A percentile compares a stretch with the other conserved stretches of the same genome.
These are phyloP conservation scores for Rhizopogon vesiculosus DNA, from an alignment of 768 basidiomycete species.

Conservation along the genomic window DNA sequence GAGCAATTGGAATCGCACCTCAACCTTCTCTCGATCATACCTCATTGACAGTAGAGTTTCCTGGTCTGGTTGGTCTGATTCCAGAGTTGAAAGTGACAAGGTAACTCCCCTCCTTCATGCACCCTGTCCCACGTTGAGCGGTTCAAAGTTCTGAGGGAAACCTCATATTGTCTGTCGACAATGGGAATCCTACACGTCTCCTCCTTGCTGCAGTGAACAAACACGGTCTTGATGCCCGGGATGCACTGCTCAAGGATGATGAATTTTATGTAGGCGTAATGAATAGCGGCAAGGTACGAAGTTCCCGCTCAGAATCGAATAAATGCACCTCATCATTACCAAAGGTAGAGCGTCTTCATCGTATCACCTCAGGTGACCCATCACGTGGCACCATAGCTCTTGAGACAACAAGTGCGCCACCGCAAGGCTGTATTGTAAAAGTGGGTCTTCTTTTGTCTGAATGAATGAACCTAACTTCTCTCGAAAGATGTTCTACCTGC, in stretches of 20 bases:
- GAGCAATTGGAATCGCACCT: constrained; percentile 67
- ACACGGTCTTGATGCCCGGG: constrained; percentile 21
- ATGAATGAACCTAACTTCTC: background rate
- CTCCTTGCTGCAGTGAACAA: constrained; percentile 50
- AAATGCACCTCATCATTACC: background rate
- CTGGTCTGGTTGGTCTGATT: constrained; percentile 42
- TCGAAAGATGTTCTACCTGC: constrained; percentile 40
- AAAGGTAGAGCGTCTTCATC: constrained; percentile 35
- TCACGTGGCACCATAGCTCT: constrained; percentile 65
- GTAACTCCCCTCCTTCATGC: constrained; percentile 28
- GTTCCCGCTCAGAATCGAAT: background rate
- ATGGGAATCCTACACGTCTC: constrained; percentile 54
- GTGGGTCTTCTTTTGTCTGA: constrained; percentile 25
- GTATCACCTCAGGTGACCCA: constrained; percentile 68
- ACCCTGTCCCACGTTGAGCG: background rate
- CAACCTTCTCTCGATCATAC: constrained; percentile 7
- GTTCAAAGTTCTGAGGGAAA: constrained; percentile 62
- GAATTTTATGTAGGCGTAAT: constrained; percentile 53
- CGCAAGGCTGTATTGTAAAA: constrained; percentile 46
- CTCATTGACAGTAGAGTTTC: constrained; percentile 20
- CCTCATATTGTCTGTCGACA: constrained; percentile 55
- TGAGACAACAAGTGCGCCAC: constrained; percentile 46
- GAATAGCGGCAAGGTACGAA: constrained; percentile 8
- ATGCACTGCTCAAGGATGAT: constrained; percentile 42
- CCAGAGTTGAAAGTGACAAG: constrained; percentile 45